Evolutionary conservation across 345 rosid species (phyloP).

Genomic region (Cardamine resedifolia): DNA sequence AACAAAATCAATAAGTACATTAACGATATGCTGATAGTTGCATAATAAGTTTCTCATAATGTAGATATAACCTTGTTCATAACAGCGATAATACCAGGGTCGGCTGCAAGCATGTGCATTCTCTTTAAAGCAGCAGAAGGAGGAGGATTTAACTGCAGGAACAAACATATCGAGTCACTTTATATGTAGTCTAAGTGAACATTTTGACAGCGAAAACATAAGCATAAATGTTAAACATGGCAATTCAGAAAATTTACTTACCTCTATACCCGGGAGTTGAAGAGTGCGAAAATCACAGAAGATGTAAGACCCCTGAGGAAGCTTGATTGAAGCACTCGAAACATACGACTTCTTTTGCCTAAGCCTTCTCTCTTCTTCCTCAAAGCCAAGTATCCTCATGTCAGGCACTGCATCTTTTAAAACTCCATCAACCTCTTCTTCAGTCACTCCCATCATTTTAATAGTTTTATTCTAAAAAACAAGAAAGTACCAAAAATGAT

Average conservation of each 20-base stretch:
- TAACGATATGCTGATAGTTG: not conserved
- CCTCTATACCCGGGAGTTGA: conserved; percentile 79
- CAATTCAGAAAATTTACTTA: conserved; percentile 36
- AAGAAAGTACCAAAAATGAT: conserved; percentile 8
- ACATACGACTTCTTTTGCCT: conserved; percentile 46
- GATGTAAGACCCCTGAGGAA: conserved; percentile 73
- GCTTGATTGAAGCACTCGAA: conserved; percentile 44
- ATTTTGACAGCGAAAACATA: not conserved
- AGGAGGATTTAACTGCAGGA: conserved; percentile 70
- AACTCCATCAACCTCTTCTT: conserved; percentile 64
- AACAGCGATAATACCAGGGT: conserved; percentile 87
- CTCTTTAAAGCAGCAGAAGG: conserved; percentile 83
- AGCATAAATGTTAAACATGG: not conserved
- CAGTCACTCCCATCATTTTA: conserved; percentile 90
- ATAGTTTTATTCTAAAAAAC: conserved; percentile 59
- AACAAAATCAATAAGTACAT: conserved; percentile 2
- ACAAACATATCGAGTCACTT: not conserved
- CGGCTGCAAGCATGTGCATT: conserved; percentile 97
- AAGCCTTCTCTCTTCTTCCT: conserved; percentile 81
- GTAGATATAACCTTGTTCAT: conserved; percentile 73
- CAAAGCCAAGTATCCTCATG: conserved; percentile 83
- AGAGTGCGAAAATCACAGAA: conserved; percentile 83
- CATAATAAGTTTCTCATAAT: not conserved
- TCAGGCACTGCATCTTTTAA: conserved; percentile 51
- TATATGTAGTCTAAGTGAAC: not conserved